Percentiles rank a stretch among this genome's conserved stretches.
phyloP scores from a whole-genome alignment of 345 rosid species.

The Linum lewisii region DNA sequence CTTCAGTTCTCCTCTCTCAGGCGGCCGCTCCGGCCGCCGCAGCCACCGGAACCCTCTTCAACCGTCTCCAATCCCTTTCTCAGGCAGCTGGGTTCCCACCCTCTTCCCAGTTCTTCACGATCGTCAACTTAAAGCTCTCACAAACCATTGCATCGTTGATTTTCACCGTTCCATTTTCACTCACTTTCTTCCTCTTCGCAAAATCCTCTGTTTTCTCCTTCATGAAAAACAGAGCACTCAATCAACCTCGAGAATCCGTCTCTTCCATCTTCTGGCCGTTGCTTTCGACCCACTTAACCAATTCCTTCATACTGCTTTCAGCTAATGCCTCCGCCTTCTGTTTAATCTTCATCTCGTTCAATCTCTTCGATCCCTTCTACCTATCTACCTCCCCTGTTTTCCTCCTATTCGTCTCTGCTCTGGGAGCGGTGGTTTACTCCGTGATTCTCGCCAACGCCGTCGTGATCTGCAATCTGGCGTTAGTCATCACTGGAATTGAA shows the following conservation, averaged over 20 bases:
- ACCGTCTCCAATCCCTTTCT: conserved; percentile 24
- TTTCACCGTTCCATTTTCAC: conserved; percentile 57
- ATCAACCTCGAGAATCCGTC: neutral
- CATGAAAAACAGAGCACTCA: conserved; percentile 7
- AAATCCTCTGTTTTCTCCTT: conserved; percentile 43
- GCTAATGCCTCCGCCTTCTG: conserved; percentile 71
- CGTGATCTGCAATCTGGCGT: conserved; percentile 52
- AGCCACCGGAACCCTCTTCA: neutral
- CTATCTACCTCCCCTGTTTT: conserved; percentile 29
- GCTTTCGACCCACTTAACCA: conserved; percentile 39
- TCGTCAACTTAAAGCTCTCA: conserved; percentile 56
- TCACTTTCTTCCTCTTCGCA: conserved; percentile 58
- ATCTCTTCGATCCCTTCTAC: conserved; percentile 30
- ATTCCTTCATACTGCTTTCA: conserved; percentile 43
- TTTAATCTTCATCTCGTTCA: conserved; percentile 43
- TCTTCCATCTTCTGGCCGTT: conserved; percentile 37
- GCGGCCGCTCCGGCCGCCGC: neutral
- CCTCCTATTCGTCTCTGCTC: conserved; percentile 33
- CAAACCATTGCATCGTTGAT: conserved; percentile 57
- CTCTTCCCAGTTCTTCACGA: conserved; percentile 39
- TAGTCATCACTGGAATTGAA: conserved; percentile 48
- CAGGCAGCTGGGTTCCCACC: conserved; percentile 60
- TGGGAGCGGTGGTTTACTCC: conserved; percentile 58
- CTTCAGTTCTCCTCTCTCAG: neutral
- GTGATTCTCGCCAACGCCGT: conserved; percentile 50